Evolutionary conservation across 140 eudicot species (phyloP), one percentile per base, ranked within the genome.

Genomic region (Anethum foeniculum): DNA sequence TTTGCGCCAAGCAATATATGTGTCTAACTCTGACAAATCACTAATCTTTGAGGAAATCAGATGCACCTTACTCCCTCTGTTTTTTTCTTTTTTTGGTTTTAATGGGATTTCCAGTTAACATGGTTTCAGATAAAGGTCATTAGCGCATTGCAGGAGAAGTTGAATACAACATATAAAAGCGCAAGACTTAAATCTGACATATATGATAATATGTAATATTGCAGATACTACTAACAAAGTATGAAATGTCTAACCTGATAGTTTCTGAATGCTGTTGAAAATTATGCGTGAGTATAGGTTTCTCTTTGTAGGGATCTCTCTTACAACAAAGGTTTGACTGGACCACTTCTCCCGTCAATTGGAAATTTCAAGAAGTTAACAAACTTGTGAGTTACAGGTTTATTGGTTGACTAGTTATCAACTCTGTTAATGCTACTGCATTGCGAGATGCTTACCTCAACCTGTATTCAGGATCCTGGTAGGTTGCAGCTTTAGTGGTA

Each of bases 401-500:
- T 34, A 3, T 39, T 44, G 14, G 47, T 69, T 77, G 82, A 19
- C 76, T 7, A 47, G 2, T 80, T 12, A 5, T 30, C 23, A 74
- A 56, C 34, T 32, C 52, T 6, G 6, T 81, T 65, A 67, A 6
- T 15, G 27, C 13, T 19, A 56, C 43, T 79, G 62, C 44, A 16
- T 62, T 25, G 62, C 6, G 38, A 69, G 68, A 49, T 77, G 46
- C 12, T 71, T 86, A 75, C 36, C 75, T 25, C 18, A 62, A 25
- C 34, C 11, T 62, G 68, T 62, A 27, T 48, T 82, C 86, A 93
- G 98, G 81, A 79, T 86, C 58, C 86, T 93, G 79, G 87, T 90
- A 71, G 89, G 89, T 79, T 93, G 98, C 39, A 78, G 90, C 78
- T 93, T 93, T 83, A 72, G 16, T 21, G 98, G 98, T 79, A 85